These are phyloP conservation scores for Penicillium silybi DNA, from an alignment of 495 filamentous ascomycete genomes.

Conservation along the genomic window DNA sequence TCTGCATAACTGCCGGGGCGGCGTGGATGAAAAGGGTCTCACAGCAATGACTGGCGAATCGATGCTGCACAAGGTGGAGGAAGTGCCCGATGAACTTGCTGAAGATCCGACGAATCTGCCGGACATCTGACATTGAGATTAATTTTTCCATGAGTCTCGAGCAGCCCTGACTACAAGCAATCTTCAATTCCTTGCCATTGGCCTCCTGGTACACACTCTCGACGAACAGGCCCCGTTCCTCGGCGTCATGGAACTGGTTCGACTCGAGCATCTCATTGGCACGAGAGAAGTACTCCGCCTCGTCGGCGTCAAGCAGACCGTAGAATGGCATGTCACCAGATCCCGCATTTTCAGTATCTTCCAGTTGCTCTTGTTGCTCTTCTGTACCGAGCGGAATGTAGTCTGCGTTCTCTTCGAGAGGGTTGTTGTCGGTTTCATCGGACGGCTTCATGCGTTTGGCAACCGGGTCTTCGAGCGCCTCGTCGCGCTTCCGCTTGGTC, in stretches of 20 bases:
- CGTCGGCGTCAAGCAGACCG: conserved; percentile 81
- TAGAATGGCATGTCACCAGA: conserved; percentile 64
- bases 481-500: conserved; percentile 40
- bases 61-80: conserved; percentile 82
- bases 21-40: conserved; percentile 85
- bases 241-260: conserved; percentile 74
- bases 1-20: conserved; percentile 69
- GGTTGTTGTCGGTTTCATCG: conserved; percentile 16
- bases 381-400: conserved; percentile 36
- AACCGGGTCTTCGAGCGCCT: conserved; percentile 33
- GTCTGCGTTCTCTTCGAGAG: conserved; percentile 22
- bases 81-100: conserved; percentile 84
- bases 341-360: conserved; percentile 4
- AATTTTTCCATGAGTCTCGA: conserved; percentile 89
- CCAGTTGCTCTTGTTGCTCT: conserved; percentile 12
- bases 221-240: conserved; percentile 77
- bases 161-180: conserved; percentile 91
- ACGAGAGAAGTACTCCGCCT: conserved; percentile 89
- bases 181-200: conserved; percentile 87
- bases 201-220: conserved; percentile 83
- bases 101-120: conserved; percentile 82
- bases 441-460: conserved; percentile 40
- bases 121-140: conserved; percentile 72
- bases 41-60: conserved; percentile 95
- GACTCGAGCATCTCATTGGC: conserved; percentile 85